Percentiles rank a stretch among this genome's conserved stretches.
phyloP scores from a whole-genome alignment of 1,284 basidiomycete species.

The Xerocomus nothofagi region DNA sequence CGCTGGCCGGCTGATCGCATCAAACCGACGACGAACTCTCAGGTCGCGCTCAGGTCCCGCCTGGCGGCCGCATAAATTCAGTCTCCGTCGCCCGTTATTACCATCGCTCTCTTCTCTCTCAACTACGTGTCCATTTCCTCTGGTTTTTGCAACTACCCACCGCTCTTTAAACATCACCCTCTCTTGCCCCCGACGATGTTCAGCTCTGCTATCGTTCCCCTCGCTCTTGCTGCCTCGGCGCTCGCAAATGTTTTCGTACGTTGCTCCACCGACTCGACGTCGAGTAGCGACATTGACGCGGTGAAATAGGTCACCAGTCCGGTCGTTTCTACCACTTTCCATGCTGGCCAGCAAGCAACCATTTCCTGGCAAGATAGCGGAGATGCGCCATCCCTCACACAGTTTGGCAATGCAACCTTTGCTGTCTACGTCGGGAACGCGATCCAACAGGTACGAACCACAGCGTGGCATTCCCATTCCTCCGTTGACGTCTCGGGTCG shows the following conservation, averaged over 20 bases:
- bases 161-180: slow-evolving; percentile 27
- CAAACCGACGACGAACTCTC: not conserved
- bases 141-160: slow-evolving; percentile 8
- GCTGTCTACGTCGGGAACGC: slow-evolving; percentile 71
- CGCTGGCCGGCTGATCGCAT: slow-evolving; percentile 4
- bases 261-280: slow-evolving; percentile 13
- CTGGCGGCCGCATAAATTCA: not conserved
- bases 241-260: slow-evolving; percentile 62
- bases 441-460: slow-evolving; percentile 51
- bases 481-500: not conserved
- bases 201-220: slow-evolving; percentile 46
- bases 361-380: slow-evolving; percentile 74
- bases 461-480: not conserved
- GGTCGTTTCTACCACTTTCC: slow-evolving; percentile 48
- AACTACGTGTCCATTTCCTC: not conserved
- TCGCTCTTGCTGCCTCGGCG: slow-evolving; percentile 54
- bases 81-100: slow-evolving; percentile 30
- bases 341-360: slow-evolving; percentile 58
- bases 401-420: slow-evolving; percentile 62
- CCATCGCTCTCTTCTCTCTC: not conserved
- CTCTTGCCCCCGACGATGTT: slow-evolving; percentile 46
- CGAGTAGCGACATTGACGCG: slow-evolving; percentile 1
- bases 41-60: too few relatives aligned
- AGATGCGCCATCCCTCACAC: slow-evolving; percentile 48
- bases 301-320: slow-evolving; percentile 58